phyloP scores from a whole-genome alignment of 176 grass and related monocot genomes.

The Alloteropsis semialata region DNA sequence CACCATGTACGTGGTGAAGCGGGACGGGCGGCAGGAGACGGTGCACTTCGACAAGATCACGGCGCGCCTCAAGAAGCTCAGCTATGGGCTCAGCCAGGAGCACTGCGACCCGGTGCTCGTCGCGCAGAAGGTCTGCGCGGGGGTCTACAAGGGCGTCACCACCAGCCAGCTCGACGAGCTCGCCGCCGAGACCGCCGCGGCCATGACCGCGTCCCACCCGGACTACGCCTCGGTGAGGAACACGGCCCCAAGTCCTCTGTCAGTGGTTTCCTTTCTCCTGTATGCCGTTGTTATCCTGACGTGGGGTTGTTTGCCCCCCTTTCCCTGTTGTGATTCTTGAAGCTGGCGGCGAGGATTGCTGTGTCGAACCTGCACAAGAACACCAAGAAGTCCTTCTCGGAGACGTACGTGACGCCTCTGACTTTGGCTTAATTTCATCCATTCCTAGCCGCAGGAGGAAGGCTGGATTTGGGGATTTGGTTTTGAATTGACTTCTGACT shows the following conservation, averaged over 20 bases:
- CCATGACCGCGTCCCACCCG: constrained; percentile 83
- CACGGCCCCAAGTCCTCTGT: background rate
- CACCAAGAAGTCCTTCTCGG: constrained; percentile 92
- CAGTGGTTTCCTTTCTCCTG: background rate
- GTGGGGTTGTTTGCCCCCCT: background rate
- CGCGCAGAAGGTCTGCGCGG: constrained; percentile 88
- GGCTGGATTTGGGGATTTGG: background rate
- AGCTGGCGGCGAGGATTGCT: constrained; percentile 95
- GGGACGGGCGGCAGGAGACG: constrained; percentile 78
- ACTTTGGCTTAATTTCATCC: background rate
- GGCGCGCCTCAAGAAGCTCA: constrained; percentile 92
- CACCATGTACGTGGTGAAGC: constrained; percentile 90
- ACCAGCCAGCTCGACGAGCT: constrained; percentile 97
- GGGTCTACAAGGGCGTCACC: constrained; percentile 95
- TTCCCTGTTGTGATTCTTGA: background rate
- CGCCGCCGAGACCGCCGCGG: constrained; percentile 85
- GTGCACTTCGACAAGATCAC: constrained; percentile 99
- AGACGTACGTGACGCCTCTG: constrained; percentile 45
- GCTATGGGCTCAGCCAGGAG: constrained; percentile 97
- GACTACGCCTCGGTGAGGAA: constrained; percentile 82
- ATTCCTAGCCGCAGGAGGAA: background rate
- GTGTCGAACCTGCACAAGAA: constrained; percentile 98
- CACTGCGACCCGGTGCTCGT: constrained; percentile 94
- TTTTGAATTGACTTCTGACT: background rate
- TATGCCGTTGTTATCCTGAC: background rate